Conservation (phyloP, 768 basidiomycete genomes). For the Termitomyces sp. region DNA sequence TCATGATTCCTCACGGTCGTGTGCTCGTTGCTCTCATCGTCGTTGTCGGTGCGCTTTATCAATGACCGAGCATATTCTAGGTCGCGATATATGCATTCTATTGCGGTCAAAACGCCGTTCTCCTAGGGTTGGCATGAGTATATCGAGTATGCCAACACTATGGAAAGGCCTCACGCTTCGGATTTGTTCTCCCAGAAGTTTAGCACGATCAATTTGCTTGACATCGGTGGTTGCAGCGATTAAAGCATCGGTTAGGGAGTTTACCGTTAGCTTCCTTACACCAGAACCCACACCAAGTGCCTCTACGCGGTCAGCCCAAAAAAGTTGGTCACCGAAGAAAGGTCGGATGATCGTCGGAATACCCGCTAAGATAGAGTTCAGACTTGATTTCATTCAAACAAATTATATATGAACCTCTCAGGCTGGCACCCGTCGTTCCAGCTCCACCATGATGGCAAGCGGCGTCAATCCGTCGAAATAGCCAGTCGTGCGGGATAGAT, state of each 20-base stretch:
- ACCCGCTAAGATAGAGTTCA: conserved; percentile 48
- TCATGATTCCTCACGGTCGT: conserved; percentile 31
- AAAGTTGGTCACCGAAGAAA: conserved; percentile 97
- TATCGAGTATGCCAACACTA: not conserved
- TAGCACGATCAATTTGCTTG: conserved; percentile 87
- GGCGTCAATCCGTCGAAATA: conserved; percentile 92
- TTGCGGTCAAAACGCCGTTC: conserved; percentile 88
- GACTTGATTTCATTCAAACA: not conserved
- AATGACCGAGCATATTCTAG: conserved; percentile 89
- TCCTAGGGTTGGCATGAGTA: conserved; percentile 47
- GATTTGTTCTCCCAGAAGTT: conserved; percentile 80
- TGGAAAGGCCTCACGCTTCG: conserved; percentile 49
- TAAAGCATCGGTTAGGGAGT: conserved; percentile 74
- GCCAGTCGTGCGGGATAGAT: conserved; percentile 93
- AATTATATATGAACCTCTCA: conserved; percentile 58
- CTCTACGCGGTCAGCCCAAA: conserved; percentile 98
- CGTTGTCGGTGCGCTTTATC: conserved; percentile 54
- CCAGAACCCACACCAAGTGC: conserved; percentile 88
- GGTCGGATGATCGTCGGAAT: conserved; percentile 95
- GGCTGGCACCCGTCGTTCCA: conserved; percentile 91
- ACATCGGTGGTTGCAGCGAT: conserved; percentile 76
- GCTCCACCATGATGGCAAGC: conserved; percentile 98
- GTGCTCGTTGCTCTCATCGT: conserved; percentile 29
- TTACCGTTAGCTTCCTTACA: conserved; percentile 83
- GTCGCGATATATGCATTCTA: conserved; percentile 95